These are phyloP conservation scores for Candida sphagnicola DNA, from an alignment of 805 yeast genomes.

Conservation along the genomic window DNA sequence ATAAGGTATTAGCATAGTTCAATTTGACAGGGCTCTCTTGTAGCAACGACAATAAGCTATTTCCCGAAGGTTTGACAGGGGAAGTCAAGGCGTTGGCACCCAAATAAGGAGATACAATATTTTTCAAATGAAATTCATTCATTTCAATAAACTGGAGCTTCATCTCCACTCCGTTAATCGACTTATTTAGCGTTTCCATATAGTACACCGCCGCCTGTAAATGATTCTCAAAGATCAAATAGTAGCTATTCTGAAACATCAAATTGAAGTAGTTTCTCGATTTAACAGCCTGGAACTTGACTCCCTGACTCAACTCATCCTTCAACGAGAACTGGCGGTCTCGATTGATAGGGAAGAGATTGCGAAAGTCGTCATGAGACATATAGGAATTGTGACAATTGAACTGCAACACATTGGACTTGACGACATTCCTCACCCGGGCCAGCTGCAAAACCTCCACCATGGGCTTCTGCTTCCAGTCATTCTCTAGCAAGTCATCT, in stretches of 20 bases:
- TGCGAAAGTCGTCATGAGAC: constrained; percentile 34
- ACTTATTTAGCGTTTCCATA: constrained; percentile 45
- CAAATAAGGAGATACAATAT: constrained; percentile 26
- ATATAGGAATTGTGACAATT: constrained; percentile 36
- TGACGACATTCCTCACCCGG: neutral
- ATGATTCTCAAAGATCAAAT: constrained; percentile 45
- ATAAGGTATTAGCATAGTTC: constrained; percentile 10
- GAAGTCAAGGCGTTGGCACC: constrained; percentile 3
- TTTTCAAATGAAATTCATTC: constrained; percentile 17
- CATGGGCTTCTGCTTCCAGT: constrained; percentile 2
- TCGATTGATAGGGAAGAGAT: constrained; percentile 31
- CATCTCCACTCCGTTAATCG: constrained; percentile 48
- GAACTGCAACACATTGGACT: constrained; percentile 33
- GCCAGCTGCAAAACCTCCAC: neutral
- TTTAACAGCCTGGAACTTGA: constrained; percentile 41
- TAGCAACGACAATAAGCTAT: constrained; percentile 2
- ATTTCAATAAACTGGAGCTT: constrained; percentile 43
- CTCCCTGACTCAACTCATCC: constrained; percentile 13
- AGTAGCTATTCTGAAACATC: constrained; percentile 46
- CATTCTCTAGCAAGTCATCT: constrained; percentile 4
- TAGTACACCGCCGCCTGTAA: constrained; percentile 50
- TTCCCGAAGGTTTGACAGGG: neutral
- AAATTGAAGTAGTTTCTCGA: constrained; percentile 47
- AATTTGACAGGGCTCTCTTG: neutral
- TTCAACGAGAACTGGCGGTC: constrained; percentile 23